Base-by-base conservation (phyloP, 768 basidiomycete genomes). In the Xerocomellus chrysenteron region DNA sequence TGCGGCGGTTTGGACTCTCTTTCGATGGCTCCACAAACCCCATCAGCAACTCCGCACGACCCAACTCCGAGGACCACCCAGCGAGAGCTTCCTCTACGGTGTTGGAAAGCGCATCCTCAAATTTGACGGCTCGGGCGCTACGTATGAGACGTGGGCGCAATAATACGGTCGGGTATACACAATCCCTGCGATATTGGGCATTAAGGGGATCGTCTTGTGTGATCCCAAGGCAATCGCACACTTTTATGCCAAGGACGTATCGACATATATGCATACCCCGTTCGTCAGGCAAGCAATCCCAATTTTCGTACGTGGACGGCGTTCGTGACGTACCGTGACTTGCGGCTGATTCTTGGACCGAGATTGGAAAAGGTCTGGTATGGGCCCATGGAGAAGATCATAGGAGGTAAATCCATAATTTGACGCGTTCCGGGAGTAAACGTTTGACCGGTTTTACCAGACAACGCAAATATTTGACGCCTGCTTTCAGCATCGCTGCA, bases 351-450 rank as follows among this genome's bases (percentile, higher is more conserved):
- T 14, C n/a, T 7, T 26, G 28, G 1, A 17, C n/a, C 11, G 0
- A 65, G 56, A 16, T 47, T 8, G 75, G 77, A 1, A 67, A 61
- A 17, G 74, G 74, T 4, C 43, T 78, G 2, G 5, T 68, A 5
- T 61, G 56, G 65, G 47, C 65, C 1, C 68, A 76, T 36, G 75
- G 77, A 9, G 80, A 82, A 17, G 71, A 70, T 58, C 82, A 83
- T 48, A 72, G 66, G 44, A 72, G 80, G 80, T 78, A 48, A 9
- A n/a, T 52, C 12, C 21, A 32, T 28, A 10, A 6, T 21, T 17
- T 17, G 8, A 11, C 2, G 4, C 1, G 17, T 39, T 36, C 9
- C 10, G 1, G 24, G 13, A 13, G 2, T 1, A 10, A 17, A 43
- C 33, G 2, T 11, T 43, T 49, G 19, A 37, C 19, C 13, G 61